A percentile compares a stretch with the other conserved stretches of the same genome.
phyloP scores from a whole-genome alignment of 2,329 filamentous ascomycete species.

The Colletotrichum agaves region DNA sequence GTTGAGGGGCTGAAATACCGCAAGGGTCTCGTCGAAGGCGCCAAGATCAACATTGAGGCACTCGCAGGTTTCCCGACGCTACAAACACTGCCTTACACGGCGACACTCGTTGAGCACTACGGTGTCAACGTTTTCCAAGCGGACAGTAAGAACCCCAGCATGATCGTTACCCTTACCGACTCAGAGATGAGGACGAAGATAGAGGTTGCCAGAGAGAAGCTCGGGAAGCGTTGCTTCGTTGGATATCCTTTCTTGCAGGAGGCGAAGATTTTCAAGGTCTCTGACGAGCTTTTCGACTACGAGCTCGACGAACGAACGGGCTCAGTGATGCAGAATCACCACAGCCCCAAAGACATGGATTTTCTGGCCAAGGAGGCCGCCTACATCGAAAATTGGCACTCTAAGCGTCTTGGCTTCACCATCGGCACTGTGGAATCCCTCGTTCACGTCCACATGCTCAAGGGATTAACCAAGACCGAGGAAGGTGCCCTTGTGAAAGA shows the following conservation, averaged over 20 bases:
- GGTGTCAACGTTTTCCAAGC: conserved; percentile 95
- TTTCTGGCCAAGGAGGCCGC: conserved; percentile 87
- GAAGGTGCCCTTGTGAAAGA: conserved; percentile 93
- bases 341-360: conserved; percentile 79
- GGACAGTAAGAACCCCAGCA: conserved; percentile 95
- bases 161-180: conserved; percentile 86
- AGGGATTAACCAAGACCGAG: conserved; percentile 89
- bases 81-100: conserved; percentile 85
- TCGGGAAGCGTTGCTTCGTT: conserved; percentile 88
- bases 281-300: conserved; percentile 94
- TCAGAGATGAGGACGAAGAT: conserved; percentile 77
- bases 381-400: conserved; percentile 87
- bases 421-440: conserved; percentile 89
- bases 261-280: conserved; percentile 87
- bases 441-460: conserved; percentile 93
- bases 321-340: conserved; percentile 75
- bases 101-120: conserved; percentile 76
- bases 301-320: conserved; percentile 72
- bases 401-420: conserved; percentile 88
- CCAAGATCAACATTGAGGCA: conserved; percentile 83
- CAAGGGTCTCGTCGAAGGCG: conserved; percentile 85
- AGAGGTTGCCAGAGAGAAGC: conserved; percentile 78
- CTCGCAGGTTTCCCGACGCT: conserved; percentile 93
- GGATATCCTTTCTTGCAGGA: conserved; percentile 97
- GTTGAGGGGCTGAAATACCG: conserved; percentile 90